A percentile compares a stretch with the other conserved stretches of the same genome.
Conservation (phyloP, 2,329 filamentous ascomycete genomes). For the Neonectria punicea region DNA sequence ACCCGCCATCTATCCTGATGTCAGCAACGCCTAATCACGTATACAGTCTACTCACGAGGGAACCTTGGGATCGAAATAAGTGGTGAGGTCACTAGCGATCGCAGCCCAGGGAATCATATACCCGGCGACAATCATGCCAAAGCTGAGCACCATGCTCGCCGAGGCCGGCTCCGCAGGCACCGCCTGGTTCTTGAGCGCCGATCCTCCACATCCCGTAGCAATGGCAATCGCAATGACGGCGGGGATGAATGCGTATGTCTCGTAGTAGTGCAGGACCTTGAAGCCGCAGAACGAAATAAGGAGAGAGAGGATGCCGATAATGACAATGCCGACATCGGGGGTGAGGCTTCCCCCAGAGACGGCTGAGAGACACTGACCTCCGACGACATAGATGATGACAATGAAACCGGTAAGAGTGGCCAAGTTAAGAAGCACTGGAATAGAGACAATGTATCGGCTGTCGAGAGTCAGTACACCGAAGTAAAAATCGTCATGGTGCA, state of each 20-base stretch:
- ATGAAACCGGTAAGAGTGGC: constrained; percentile 72
- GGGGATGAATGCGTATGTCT: constrained; percentile 67
- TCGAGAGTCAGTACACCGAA: constrained; percentile 3
- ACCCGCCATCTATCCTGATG: constrained; percentile 50
- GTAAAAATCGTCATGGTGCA: background rate
- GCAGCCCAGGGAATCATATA: constrained; percentile 72
- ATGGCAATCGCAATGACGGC: constrained; percentile 66
- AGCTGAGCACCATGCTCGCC: constrained; percentile 61
- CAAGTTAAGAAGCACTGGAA: constrained; percentile 71
- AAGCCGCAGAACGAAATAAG: constrained; percentile 72
- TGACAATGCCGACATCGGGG: constrained; percentile 68
- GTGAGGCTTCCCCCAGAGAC: constrained; percentile 61
- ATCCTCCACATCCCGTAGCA: constrained; percentile 64
- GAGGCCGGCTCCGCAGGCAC: constrained; percentile 52
- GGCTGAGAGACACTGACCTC: constrained; percentile 67
- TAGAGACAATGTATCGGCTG: constrained; percentile 64
- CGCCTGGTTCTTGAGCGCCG: constrained; percentile 60
- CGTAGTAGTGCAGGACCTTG: constrained; percentile 65
- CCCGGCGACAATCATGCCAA: constrained; percentile 69
- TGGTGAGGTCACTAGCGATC: constrained; percentile 68
- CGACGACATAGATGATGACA: constrained; percentile 69
- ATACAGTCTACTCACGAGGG: constrained; percentile 53
- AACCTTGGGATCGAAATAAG: constrained; percentile 68
- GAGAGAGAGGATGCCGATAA: constrained; percentile 67
- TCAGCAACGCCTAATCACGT: constrained; percentile 11